phyloP scores from a whole-genome alignment of 2,329 filamentous ascomycete genomes.

The Thelonectria rubi region DNA sequence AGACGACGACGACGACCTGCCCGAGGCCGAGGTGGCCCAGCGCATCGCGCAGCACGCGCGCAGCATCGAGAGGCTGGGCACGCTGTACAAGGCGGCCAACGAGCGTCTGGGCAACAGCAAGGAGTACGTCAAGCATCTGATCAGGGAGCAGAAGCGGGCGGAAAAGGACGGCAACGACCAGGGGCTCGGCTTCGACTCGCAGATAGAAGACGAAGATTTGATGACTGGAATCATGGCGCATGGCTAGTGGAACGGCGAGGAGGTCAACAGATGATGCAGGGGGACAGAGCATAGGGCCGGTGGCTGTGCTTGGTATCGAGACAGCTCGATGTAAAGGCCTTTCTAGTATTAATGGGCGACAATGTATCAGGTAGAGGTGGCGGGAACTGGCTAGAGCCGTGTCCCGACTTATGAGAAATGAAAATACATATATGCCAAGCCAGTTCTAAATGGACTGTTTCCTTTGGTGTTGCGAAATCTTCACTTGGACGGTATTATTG shows the following conservation, averaged over 20 bases:
- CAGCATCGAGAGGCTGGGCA: constrained; percentile 56
- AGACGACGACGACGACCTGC: constrained; percentile 51
- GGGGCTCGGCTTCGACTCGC: constrained; percentile 54
- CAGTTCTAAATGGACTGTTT: no score
- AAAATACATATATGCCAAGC: neutral
- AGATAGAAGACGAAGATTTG: constrained; percentile 68
- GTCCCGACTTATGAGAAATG: constrained; percentile 18
- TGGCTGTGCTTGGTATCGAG: no score
- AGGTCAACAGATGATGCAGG: neutral
- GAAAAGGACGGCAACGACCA: constrained; percentile 55
- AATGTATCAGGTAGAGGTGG: neutral
- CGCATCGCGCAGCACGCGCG: constrained; percentile 54
- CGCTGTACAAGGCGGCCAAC: constrained; percentile 61
- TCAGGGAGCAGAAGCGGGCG: constrained; percentile 56
- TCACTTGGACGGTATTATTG: no score
- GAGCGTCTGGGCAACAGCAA: constrained; percentile 64
- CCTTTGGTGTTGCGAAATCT: no score
- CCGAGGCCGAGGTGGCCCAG: constrained; percentile 61
- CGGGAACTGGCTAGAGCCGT: constrained; percentile 1
- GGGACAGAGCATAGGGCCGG: neutral
- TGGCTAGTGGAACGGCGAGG: constrained; percentile 16
- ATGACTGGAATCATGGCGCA: constrained; percentile 58
- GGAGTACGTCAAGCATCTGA: constrained; percentile 62
- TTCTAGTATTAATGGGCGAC: constrained; percentile 2
- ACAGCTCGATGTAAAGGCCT: neutral